Base-by-base conservation (phyloP, 1,284 basidiomycete genomes). In the Moniliella sp. region DNA sequence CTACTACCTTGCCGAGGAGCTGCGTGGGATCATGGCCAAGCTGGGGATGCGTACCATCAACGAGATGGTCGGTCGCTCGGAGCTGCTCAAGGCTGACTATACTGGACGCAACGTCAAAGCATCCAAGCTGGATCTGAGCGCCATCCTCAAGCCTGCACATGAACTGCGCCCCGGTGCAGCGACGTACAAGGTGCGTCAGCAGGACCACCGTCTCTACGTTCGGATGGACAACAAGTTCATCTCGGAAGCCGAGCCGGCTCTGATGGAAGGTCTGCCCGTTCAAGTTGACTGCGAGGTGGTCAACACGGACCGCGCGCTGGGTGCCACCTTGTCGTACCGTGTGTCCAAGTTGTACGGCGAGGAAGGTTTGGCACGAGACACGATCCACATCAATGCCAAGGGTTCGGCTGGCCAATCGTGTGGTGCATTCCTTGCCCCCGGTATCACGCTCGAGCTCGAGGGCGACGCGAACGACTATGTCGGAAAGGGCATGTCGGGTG, bases 191-290 rank as follows among this genome's bases (percentile, higher is more conserved):
- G 48, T 55, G 4, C 49, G 51, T 14, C 48, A 52, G 33, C 51
- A 55, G 34, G 51, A 55, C 41, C 51, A 55, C 50, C 43, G 44
- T 35, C 46, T 55, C 17, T 52, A 55, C 40, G 36, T 52, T 8
- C 51, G 51, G 19, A 41, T 55, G 11, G 51, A 55, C 43, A 55
- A 55, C 51, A 55, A 55, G 37, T 50, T 55, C 36, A 50, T 52
- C 34, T 49, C 52, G 31, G 51, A 55, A 39, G 45, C 49, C 19
- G 51, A 55, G 40, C 48, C 49, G 13, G 49, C 51, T 4, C 44
- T 55, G 3, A 42, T 41, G 15, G 31, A 50, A 34, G 51, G 51
- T 15, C 29, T 55, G 31, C 51, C 51, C 14, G 51, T 55, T 25
- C 42, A 43, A 35, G 52, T 55, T 37, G 50, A 52, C 5, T 55